Base-by-base conservation (phyloP, 139 green algal genomes). In the Zygnema circumcarinatum region DNA sequence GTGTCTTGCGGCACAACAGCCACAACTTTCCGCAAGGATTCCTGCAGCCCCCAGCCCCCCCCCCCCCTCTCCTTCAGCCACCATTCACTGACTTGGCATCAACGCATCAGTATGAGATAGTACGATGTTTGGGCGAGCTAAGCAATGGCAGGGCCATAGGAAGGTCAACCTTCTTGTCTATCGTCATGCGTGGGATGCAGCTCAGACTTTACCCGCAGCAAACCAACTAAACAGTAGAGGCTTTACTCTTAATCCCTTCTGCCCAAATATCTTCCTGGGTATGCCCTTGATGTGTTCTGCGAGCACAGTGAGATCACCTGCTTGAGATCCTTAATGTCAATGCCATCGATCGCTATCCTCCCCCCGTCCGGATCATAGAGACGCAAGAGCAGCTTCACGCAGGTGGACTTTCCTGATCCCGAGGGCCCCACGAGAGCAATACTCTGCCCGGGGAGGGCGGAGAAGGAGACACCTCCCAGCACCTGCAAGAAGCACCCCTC, bases 341-440 rank as follows among this genome's bases (percentile, higher is more conserved):
- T 87, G 7, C 94, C 95, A 53, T 97, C 93, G 0, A 98, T 78
- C 1, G 81, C 73, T 35, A 98, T 91, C 0, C 72, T 67, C 25
- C 96, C 96, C 2, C 36, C 35, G n/a, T 74, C 36, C 41, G 95
- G 92, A 90, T 99, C 96, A 83, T 97, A 98, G 78, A 97, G 94
- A 38, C 95, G 92, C 38, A 91, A 82, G 68, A 94, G 92, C 79
- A 99, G 92, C 29, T 95, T 91, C 42, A 97, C 88, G 21, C 96
- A 87, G 0, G 96, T 97, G 25, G 92, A 95, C 93, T 99, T 98
- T 85, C 96, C 96, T 42, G 88, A 94, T 42, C 96, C 96, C 0
- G 95, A 98, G 68, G 87, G 84, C 40, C 95, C 95, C 75, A 97
- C 95, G n/a, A 95, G 53, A 0, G 94, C 94, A 54, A 95, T 87